Evolutionary conservation across 208 protist species (phyloP), one percentile per base, ranked within the genome.

Genomic region (Phytomonas francai): DNA sequence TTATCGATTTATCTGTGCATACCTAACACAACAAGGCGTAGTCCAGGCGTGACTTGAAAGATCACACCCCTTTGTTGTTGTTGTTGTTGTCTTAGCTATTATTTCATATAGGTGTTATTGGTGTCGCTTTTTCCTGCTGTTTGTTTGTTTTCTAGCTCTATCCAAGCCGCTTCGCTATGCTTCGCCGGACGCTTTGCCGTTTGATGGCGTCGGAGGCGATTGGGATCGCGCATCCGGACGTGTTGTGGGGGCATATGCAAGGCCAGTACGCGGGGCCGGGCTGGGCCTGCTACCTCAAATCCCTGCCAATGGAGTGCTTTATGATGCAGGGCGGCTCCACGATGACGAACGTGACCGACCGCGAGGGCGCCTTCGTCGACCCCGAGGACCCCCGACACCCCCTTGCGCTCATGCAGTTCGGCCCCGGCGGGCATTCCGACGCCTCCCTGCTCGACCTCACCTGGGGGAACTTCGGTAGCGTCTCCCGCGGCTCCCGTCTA

Each of bases 361-460:
- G 89, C 59, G 59, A 70, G 29, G 89, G 89, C 67, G 78, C 87
- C 39, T 81, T 91, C 45, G 56, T 84, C 31, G 89, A 95, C 67
- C 87, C 89, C 8, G 87, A 95, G 70, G 89, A 95, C 59, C 85
- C 89, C 16, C 80, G 89, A 2, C 85, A 95, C 68, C 89, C 89
- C 4, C 54, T 95, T 29, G 79, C 72, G 29, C 54, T 81, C 28
- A 81, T 93, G 69, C 85, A 92, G 74, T 83, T 77, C 62, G 87
- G 87, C 27, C 66, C 76, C 12, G 78, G 81, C 78, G 80, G 64
- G 31, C 68, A 84, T 54, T 77, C 79, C 54, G 89, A 95, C 67
- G 87, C 83, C 28, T 71, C 81, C 31, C 84, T 91, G 45, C 74
- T 87, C 63, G 79, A 90, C 74, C 56, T 95, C 16, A 77, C 82